Base-by-base conservation (phyloP, 495 filamentous ascomycete species). In the Hypoxylon lienhwacheense region DNA sequence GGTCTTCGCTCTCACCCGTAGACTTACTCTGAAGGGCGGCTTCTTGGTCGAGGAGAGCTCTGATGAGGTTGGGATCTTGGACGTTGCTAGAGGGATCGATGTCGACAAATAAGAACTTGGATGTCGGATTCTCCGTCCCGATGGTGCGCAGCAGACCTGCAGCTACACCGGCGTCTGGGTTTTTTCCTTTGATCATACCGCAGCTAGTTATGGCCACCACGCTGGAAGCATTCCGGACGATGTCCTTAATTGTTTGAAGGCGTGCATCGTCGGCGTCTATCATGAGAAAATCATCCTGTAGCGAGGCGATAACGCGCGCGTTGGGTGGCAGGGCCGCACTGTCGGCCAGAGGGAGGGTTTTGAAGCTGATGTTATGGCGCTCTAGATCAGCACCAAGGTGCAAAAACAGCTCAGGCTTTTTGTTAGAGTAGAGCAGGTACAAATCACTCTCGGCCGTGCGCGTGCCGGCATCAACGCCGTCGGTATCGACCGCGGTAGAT, bases 191-290 rank as follows among this genome's bases (percentile, higher is more conserved):
- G 4, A 65, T 21, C 3, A 61, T 43, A 1, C 66, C 66, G 4
- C 66, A 62, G 4, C 28, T 14, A 2, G 68, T 70, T 3, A 74
- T 12, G 57, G 67, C 70, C 1, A 74, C 25, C 11, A 70, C 40
- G 6, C 50, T 66, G 4, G 43, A 24, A n/a, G 53, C 34, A 22
- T 51, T 57, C 1, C 53, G n/a, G 4, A 44, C 44, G 11, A 71
- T 44, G n/a, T 63, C 26, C 41, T 68, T 57, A 28, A 68, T 62
- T 0, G 26, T 28, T 6, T 48, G 44, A 8, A 68, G 33, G 20
- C 19, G 17, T n/a, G 41, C 24, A 19, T 59, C 35, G 32, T 51
- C 45, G 7, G 52, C 32, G 22, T 54, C 40, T 2, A 51, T 37
- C 8, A 61, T 17, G 2, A 64, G 42, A 42, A 61, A 11, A n/a